Percentiles rank a stretch among this genome's conserved stretches.
Conservation (phyloP, 176 grass and related monocot genomes). For the Triticum monococcum region DNA sequence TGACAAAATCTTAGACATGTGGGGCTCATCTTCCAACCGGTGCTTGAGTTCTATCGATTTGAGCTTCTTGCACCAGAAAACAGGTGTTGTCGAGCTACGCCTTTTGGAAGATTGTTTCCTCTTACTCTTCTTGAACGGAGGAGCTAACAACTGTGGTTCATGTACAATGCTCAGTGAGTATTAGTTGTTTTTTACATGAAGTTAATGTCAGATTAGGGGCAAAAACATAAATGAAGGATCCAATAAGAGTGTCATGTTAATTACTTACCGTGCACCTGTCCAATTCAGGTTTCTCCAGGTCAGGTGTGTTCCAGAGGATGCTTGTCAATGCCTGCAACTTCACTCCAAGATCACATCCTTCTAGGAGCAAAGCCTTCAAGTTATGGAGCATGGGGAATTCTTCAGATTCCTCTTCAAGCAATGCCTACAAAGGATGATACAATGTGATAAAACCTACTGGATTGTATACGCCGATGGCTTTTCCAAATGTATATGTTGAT, state of each 20-base stretch:
- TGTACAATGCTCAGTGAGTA: background rate
- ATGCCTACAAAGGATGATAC: background rate
- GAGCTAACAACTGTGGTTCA: background rate
- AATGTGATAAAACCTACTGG: too few relatives aligned
- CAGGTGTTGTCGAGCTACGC: background rate
- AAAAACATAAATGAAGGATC: background rate
- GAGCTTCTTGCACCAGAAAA: background rate
- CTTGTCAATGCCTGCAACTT: background rate
- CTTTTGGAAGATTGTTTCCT: background rate
- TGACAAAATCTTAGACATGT: background rate
- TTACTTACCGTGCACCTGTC: background rate
- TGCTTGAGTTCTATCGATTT: background rate
- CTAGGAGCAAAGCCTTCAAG: background rate
- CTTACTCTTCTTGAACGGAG: background rate
- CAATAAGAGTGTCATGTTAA: background rate
- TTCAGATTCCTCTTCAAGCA: background rate
- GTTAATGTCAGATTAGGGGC: background rate
- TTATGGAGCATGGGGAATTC: background rate
- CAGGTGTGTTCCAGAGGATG: background rate
- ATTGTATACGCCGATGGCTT: too few relatives aligned
- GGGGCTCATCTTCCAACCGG: background rate
- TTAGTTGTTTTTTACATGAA: too few relatives aligned
- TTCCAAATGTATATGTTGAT: too few relatives aligned
- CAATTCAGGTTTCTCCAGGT: background rate
- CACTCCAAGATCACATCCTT: background rate